Base-by-base conservation (phyloP, 1,284 basidiomycete genomes). In the Tylopilus sp. region DNA sequence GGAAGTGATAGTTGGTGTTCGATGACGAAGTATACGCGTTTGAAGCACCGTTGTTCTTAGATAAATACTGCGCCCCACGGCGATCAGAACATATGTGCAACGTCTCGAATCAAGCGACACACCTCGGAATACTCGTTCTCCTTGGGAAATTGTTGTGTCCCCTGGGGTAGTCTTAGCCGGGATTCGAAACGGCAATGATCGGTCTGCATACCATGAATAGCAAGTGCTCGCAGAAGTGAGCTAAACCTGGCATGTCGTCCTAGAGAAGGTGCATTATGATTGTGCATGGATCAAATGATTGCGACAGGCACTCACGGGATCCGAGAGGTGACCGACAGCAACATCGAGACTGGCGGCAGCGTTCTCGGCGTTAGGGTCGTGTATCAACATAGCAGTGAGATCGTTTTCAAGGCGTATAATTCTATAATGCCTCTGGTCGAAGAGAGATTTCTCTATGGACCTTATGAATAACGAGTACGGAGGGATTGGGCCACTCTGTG, bases 1-100 rank as follows among this genome's bases (percentile, higher is more conserved):
- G 91, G 71, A 99, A 99, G 71, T 84, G 87, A 67, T 93, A 96
- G 70, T 94, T 96, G 30, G 96, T 99, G 67, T 95, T 92, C 20
- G 88, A 85, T 50, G 94, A 88, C 3, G 89, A 85, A 0, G 96
- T 99, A 71, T 85, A 99, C 4, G 96, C 96, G 67, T 99, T 99
- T 4, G 92, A 94, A 53, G 74, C 72, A 18, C 96, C 96, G 41
- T 91, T 92, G 69, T 99, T 90, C 66, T 91, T 88, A 39, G 91
- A 80, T 17, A 99, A 80, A 69, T 83, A 99, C 78, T 91, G 61
- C 30, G 31, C 2, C 24, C 7, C 14, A 20, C 17, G 21, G 18
- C n/a, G 2, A 15, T 51, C 21, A 49, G 46, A 42, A 33, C 2
- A 14, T 5, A 3, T 9, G 15, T 3, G 10, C 34, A 26, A 17